Conservation (phyloP, 495 filamentous ascomycete species). For the Acidiella bohemica region DNA sequence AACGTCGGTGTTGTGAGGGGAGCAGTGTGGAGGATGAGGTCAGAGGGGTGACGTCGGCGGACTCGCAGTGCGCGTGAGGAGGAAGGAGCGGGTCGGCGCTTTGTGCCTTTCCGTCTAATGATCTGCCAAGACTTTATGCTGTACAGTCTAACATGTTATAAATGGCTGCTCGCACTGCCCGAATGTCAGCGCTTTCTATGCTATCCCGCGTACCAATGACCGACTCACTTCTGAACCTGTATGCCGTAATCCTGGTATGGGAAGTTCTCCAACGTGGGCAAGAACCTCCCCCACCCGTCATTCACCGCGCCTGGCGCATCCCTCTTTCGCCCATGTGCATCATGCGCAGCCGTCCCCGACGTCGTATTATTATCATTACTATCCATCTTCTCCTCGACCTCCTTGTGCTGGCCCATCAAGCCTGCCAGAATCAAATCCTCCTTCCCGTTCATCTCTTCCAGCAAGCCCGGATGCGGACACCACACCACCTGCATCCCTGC, state of each 20-base stretch:
- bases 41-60: no score
- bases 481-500: conserved; percentile 94
- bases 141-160: no score
- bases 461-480: conserved; percentile 72
- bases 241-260: conserved; percentile 22
- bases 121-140: no score
- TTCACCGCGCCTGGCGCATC: conserved; percentile 20
- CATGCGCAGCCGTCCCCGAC: conserved; percentile 33
- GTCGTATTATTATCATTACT: conserved; percentile 11
- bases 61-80: no score
- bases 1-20: no score
- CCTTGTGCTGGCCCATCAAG: conserved; percentile 51
- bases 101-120: no score
- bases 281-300: conserved; percentile 22
- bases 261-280: conserved; percentile 18
- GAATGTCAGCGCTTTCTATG: no score
- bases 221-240: no score
- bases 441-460: conserved; percentile 58
- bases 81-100: no score
- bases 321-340: conserved; percentile 11
- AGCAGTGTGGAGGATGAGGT: no score
- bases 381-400: conserved; percentile 35
- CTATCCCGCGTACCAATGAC: no score
- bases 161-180: no score
- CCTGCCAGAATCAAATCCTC: conserved; percentile 79